Base-by-base conservation (phyloP, 2,329 filamentous ascomycete genomes). In the Fusarium temperatum region DNA sequence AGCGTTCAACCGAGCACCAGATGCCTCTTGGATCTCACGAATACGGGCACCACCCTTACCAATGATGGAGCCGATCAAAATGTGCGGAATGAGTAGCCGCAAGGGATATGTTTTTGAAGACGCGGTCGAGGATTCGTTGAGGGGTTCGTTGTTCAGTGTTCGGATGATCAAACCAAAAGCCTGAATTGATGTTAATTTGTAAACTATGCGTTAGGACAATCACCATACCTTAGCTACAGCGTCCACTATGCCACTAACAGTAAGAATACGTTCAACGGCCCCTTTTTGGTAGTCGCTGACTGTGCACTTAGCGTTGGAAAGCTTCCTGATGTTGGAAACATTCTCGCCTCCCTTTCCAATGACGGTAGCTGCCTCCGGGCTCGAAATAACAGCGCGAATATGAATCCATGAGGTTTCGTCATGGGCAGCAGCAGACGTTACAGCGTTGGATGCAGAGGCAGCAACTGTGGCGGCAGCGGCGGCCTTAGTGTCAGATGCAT, bases 281-380 rank as follows among this genome's bases (percentile, higher is more conserved):
- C 96, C 96, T 81, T 97, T 94, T 78, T 97, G 94, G 81, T 98
- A 99, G 84, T 99, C 96, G 85, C 95, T 98, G 78, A 99, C 96
- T 54, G 96, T 99, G 87, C 96, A 99, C 86, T 98, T 98, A 76
- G 96, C 96, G 78, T 95, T 95, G 59, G 96, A 98, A 85, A 98
- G 89, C 82, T 94, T 94, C 77, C 96, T 92, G 81, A 99, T 98
- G 85, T 97, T 94, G 77, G 95, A 97, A 54, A 99, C 96, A 81
- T 99, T 99, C 87, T 99, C 96, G 81, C 96, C 96, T 73, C 95
- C 96, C 86, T 99, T 99, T 81, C 96, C 96, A 84, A 99, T 99
- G 76, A 98, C 94, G 55, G 96, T 99, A 44, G 96, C 96, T 76
- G 96, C 96, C 84, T 99, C 96, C 51, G 95, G 94, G 83, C 96